Evolutionary conservation across 345 rosid species (phyloP), one percentile per base, ranked within the genome.

Genomic region (Raphanus sativus): DNA sequence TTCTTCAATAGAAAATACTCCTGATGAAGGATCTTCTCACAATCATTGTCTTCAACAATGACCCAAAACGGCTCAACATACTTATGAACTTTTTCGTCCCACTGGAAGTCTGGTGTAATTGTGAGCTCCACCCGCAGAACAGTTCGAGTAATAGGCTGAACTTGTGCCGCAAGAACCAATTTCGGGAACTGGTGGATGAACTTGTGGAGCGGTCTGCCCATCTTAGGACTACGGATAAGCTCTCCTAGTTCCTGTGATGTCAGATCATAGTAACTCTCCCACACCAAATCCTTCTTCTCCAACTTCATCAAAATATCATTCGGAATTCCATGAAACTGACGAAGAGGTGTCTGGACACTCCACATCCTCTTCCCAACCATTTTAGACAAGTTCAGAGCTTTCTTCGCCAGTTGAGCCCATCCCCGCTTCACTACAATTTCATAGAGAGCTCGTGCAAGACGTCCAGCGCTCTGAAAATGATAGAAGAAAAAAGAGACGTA

Each of bases 41-140:
- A 94, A 80, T 91, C 94, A 60, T 91, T 95, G 81, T 95, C 99
- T 86, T 92, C 97, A 83, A 92, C 94, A 60, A 88, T 86, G 17
- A 95, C 87, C 99, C 98, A 95, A 85, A 92, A 92, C 56, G 97
- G 96, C 84, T 95, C 98, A 83, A 92, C 97, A 83, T 86, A 91
- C 15, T 94, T 97, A 83, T 92, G 97, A 81, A 88, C 83, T 80
- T 86, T 92, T 77, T 92, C 99, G 70, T 95, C 99, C 99, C 97
- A 92, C 80, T 82, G 91, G 71, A 92, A 95, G 84, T 92, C 97
- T 36, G 97, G 96, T 16, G 98, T 92, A 81, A 95, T 81, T 10
- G 92, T 85, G 71, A 92, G 97, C 77, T 95, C 99, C 50, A 92
- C 94, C 83, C 84, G 86, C 82, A 89, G 81, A 73, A 91, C 86